phyloP scores from a whole-genome alignment of 2,329 filamentous ascomycete species.

The Pyricularia grisea region DNA sequence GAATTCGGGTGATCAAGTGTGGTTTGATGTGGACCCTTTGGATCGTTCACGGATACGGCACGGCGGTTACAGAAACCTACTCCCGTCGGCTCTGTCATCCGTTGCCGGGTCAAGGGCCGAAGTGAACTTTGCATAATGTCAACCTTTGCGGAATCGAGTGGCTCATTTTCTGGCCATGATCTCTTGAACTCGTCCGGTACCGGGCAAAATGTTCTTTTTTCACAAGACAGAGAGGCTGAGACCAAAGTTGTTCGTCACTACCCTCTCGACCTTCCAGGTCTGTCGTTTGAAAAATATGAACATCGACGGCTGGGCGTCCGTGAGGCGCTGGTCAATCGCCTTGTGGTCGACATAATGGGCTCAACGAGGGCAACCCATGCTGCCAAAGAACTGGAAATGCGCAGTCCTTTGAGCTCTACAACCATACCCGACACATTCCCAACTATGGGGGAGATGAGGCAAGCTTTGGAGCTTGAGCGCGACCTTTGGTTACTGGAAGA shows the following conservation, averaged over 20 bases:
- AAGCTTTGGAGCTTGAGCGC: background rate
- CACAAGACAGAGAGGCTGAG: background rate
- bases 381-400: background rate
- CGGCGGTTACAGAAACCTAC: background rate
- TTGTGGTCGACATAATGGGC: conserved; percentile 20
- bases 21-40: background rate
- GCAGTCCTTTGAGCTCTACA: background rate
- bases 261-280: conserved; percentile 21
- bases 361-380: conserved; percentile 9
- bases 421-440: background rate
- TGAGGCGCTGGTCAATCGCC: conserved; percentile 21
- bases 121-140: background rate
- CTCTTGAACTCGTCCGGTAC: background rate
- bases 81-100: background rate
- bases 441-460: background rate
- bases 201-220: background rate
- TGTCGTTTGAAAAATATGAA: conserved; percentile 22
- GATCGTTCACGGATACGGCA: background rate
- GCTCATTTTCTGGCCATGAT: background rate
- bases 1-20: background rate
- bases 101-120: background rate
- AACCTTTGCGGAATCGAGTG: background rate
- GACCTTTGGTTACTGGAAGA: background rate
- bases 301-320: conserved; percentile 20
- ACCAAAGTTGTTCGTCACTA: conserved; percentile 16